Evolutionary conservation across 768 basidiomycete species (phyloP), one percentile per base, ranked within the genome.

Genomic region (Exsudoporus frostii): DNA sequence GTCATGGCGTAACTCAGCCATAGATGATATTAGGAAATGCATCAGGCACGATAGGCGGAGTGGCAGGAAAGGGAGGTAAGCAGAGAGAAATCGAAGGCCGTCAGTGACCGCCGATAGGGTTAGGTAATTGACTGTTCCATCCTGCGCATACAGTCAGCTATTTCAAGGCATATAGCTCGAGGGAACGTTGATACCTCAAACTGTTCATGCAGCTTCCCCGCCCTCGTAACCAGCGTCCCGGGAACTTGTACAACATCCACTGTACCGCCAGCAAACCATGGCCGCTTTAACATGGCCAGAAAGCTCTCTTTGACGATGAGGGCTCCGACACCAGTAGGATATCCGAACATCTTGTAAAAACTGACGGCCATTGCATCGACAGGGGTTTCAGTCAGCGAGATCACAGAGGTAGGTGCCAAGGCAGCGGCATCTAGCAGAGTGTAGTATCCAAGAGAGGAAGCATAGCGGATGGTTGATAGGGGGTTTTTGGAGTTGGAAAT

Each of bases 271-370:
- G 89, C 82, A 65, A 92, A 92, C 90, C 90, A 93, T 0, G 88
- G 89, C 8, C 88, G 80, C 49, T 81, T 75, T 37, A 90, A 73
- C 44, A 72, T 72, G 6, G 67, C 67, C 46, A 90, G 69, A 59
- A 90, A 89, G 9, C 79, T 78, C 62, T 85, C 83, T 65, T 84
- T 87, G 40, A 87, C 84, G 27, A 93, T 68, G 5, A 93, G 75
- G 13, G 89, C 89, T 33, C 91, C 90, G 39, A 92, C 81, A 8
- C 90, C 90, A 0, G 90, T 92, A 11, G 90, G 90, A 60, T 84
- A 92, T 32, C 90, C 90, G 57, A 91, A 90, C 86, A 92, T 91
- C 61, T 93, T 93, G 72, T 93, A 93, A 62, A 92, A 91, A 40
- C 86, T 89, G 48, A 93, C 64, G 0, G 84, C 89, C 79, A 91